Percentiles rank a stretch among this genome's conserved stretches.
phyloP scores from a whole-genome alignment of 2,329 filamentous ascomycete genomes.

The Fusarium buharicum region DNA sequence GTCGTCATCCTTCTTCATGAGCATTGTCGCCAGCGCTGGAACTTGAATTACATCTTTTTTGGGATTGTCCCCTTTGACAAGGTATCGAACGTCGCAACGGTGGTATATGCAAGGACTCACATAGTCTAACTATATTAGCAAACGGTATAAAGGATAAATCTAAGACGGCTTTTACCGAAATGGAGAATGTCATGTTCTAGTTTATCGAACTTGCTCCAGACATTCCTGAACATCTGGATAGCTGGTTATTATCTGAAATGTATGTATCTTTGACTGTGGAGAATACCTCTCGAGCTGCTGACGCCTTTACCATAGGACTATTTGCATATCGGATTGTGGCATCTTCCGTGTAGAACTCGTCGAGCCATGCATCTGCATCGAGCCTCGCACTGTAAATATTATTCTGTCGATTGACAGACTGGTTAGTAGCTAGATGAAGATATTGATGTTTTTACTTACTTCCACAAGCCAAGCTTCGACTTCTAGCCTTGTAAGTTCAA shows the following conservation, averaged over 20 bases:
- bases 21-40: background rate
- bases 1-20: background rate
- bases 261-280: background rate
- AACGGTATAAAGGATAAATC: fast-evolving
- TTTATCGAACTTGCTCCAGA: constrained; percentile 9
- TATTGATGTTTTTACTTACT: background rate
- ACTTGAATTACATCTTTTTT: constrained; percentile 5
- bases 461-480: constrained; percentile 1
- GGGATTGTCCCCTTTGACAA: constrained; percentile 10
- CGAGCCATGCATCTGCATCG: constrained; percentile 8
- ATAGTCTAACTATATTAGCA: constrained; percentile 3
- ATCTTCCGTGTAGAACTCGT: constrained; percentile 8
- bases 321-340: background rate
- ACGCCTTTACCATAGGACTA: background rate
- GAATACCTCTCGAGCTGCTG: background rate
- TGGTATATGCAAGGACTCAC: constrained; percentile 13
- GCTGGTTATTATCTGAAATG: background rate
- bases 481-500: background rate
- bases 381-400: constrained; percentile 2
- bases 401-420: background rate
- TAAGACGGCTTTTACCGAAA: background rate
- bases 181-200: constrained; percentile 10
- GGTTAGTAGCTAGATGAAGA: background rate
- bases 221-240: constrained; percentile 7
- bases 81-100: constrained; percentile 9